phyloP scores from a whole-genome alignment of 2,329 filamentous ascomycete genomes.

The Calonectria hongkongensis region DNA sequence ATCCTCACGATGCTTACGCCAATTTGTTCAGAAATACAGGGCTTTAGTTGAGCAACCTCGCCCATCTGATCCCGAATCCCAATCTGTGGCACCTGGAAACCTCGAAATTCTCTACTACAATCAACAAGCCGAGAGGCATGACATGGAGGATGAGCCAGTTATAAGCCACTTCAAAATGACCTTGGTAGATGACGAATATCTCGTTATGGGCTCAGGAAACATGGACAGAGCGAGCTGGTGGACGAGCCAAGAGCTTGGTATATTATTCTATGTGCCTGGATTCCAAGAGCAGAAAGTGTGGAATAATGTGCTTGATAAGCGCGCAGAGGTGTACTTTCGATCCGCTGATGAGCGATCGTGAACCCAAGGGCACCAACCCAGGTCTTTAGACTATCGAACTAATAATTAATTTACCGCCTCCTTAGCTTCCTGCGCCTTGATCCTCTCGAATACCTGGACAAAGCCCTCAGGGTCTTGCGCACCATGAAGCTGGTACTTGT shows the following conservation, averaged over 20 bases:
- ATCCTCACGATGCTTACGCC: conserved; percentile 78
- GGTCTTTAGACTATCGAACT: conserved; percentile 14
- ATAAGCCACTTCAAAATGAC: conserved; percentile 87
- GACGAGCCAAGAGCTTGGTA: conserved; percentile 88
- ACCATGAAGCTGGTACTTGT: conserved; percentile 79
- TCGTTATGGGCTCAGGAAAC: conserved; percentile 87
- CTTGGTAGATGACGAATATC: conserved; percentile 80
- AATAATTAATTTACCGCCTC: conserved; percentile 16
- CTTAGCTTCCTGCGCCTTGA: conserved; percentile 60
- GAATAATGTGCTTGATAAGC: conserved; percentile 61
- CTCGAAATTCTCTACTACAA: conserved; percentile 77
- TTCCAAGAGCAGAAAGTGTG: conserved; percentile 62
- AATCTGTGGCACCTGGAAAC: conserved; percentile 64
- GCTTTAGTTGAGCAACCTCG: conserved; percentile 48
- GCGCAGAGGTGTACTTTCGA: conserved; percentile 59
- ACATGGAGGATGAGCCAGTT: conserved; percentile 74
- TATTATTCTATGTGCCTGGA: conserved; percentile 72
- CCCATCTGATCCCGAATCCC: conserved; percentile 64
- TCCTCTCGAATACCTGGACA: conserved; percentile 77
- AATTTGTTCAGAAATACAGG: conserved; percentile 74
- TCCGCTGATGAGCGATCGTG: conserved; percentile 41
- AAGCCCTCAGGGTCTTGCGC: conserved; percentile 81
- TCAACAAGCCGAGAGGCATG: conserved; percentile 57
- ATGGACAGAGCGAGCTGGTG: conserved; percentile 91
- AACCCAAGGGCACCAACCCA: conserved; percentile 31